Conservation (phyloP, 164 flowering plant species). For the Magnolia kwangsiensis region DNA sequence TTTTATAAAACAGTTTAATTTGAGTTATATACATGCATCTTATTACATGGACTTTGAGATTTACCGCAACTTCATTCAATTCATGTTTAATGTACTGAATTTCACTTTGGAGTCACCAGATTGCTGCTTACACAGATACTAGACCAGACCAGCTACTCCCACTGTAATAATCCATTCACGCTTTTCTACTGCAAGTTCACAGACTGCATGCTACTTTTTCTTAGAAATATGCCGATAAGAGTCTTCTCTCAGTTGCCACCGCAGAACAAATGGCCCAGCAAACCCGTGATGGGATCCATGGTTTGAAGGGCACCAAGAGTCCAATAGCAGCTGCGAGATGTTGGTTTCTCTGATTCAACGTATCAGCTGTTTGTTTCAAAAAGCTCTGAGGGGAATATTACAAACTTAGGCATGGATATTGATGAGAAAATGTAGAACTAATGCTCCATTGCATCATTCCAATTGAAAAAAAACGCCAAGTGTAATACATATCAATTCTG, state of each 20-base stretch:
- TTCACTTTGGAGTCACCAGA: slow-evolving; percentile 20
- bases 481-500: not conserved
- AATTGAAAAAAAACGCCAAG: not conserved
- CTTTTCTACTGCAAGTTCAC: not conserved
- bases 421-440: not conserved
- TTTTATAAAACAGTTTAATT: too few species aligned
- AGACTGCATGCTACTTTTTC: not conserved
- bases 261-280: slow-evolving; percentile 37
- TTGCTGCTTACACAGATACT: slow-evolving; percentile 31
- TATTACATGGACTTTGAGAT: not conserved
- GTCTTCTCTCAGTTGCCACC: not conserved
- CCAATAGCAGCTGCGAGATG: slow-evolving; percentile 26
- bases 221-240: not conserved
- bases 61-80: not conserved
- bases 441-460: not conserved
- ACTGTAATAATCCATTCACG: slow-evolving; percentile 16
- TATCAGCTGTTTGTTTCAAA: not conserved
- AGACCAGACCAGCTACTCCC: slow-evolving; percentile 33
- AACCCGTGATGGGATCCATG: slow-evolving; percentile 44
- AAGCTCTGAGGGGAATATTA: too few species aligned
- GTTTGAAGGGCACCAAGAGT: slow-evolving; percentile 41
- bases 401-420: not conserved
- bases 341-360: slow-evolving; percentile 20
- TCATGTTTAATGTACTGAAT: slow-evolving; percentile 4
- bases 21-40: too few species aligned